Conservation (phyloP, 176 grass and related monocot species). For the Cenchrus fungigraminus region DNA sequence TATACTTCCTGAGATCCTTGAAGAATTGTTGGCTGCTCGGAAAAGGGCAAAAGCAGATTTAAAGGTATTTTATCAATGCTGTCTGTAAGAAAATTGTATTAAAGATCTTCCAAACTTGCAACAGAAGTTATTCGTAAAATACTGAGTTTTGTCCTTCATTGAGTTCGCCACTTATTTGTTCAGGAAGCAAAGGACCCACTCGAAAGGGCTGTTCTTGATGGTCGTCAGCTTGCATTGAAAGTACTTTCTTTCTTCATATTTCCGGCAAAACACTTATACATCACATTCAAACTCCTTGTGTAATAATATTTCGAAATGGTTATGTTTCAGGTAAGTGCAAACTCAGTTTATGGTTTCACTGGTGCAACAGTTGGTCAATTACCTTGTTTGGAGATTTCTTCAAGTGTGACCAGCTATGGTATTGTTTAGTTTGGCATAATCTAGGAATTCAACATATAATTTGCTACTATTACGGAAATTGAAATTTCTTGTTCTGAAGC, state of each 20-base stretch:
- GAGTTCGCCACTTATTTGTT: slow-evolving; percentile 34
- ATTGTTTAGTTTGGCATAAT: slow-evolving; percentile 34
- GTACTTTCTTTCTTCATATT: slow-evolving; percentile 47
- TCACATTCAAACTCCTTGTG: slow-evolving; percentile 2
- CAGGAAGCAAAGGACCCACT: slow-evolving; percentile 99
- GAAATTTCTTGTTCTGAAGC: slow-evolving; percentile 16
- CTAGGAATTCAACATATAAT: slow-evolving; percentile 13
- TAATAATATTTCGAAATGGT: slow-evolving; percentile 30
- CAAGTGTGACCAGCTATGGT: slow-evolving; percentile 99
- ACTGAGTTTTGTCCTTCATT: slow-evolving; percentile 30
- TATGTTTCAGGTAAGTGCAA: slow-evolving; percentile 85
- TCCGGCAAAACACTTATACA: slow-evolving; percentile 10
- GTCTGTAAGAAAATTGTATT: slow-evolving; percentile 20
- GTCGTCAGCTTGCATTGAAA: slow-evolving; percentile 93
- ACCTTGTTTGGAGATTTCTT: slow-evolving; percentile 98
- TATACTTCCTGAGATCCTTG: slow-evolving; percentile 98
- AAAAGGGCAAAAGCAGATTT: slow-evolving; percentile 99
- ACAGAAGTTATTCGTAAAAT: slow-evolving; percentile 38
- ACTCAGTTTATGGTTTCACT: slow-evolving; percentile 99
- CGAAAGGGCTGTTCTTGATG: slow-evolving; percentile 88
- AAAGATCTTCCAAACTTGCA: slow-evolving; percentile 22
- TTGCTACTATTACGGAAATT: slow-evolving; percentile 19
- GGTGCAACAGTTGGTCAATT: slow-evolving; percentile 93
- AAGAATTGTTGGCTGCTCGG: slow-evolving; percentile 90
- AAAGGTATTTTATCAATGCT: slow-evolving; percentile 66